phyloP scores from a whole-genome alignment of 2,329 filamentous ascomycete species.

The Fonsecaea multimorphosa region DNA sequence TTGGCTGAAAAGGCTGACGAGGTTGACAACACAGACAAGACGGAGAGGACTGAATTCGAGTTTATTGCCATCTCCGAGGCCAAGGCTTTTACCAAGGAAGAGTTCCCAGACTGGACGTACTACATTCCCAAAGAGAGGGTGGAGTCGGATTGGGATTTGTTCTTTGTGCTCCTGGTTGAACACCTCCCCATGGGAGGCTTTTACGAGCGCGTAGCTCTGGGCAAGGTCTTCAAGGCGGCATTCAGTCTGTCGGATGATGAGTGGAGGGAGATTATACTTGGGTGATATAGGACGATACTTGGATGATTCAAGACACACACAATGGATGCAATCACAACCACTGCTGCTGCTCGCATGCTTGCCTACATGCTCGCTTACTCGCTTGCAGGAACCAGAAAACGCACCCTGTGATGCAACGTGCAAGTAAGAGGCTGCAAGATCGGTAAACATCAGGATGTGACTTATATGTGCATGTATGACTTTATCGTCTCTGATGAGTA shows the following conservation, averaged over 20 bases:
- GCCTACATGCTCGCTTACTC: no score
- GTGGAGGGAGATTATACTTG: slow-evolving; percentile 11
- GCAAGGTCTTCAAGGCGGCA: slow-evolving; percentile 43
- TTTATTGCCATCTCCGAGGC: slow-evolving; percentile 48
- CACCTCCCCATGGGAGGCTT: slow-evolving; percentile 3
- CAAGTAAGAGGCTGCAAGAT: no score
- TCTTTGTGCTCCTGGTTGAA: slow-evolving; percentile 45
- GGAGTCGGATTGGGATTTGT: slow-evolving; percentile 46
- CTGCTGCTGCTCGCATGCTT: no score
- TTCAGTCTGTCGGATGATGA: not conserved
- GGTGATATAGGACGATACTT: not conserved
- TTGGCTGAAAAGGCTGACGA: no score
- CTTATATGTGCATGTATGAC: no score
- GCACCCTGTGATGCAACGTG: no score
- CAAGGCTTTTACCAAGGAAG: slow-evolving; percentile 43
- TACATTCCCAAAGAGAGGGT: slow-evolving; percentile 46
- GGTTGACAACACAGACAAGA: not conserved
- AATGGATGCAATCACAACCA: no score
- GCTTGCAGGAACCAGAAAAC: no score
- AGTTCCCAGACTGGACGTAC: slow-evolving; percentile 46
- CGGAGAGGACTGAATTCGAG: slow-evolving; percentile 24
- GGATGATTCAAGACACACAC: no score
- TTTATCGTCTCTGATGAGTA: no score
- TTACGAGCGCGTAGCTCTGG: slow-evolving; percentile 43
- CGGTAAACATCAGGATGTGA: no score